These are phyloP conservation scores for Coemansia sp. DNA, from an alignment of 192 early-diverging fungal genomes.

Conservation along the genomic window DNA sequence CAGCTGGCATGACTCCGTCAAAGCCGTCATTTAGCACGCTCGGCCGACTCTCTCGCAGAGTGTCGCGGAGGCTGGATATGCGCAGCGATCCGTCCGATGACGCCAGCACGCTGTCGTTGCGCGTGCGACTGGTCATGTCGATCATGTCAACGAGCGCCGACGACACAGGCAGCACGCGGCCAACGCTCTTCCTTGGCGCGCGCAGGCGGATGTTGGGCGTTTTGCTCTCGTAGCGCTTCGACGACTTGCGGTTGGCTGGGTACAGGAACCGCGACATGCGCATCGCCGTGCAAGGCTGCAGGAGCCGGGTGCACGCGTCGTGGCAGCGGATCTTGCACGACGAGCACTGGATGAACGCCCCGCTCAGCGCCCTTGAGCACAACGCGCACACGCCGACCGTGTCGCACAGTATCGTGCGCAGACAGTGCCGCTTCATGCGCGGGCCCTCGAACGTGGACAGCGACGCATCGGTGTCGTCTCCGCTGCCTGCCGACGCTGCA, in stretches of 20 bases:
- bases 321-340: slow-evolving; percentile 57
- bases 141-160: slow-evolving; percentile 21
- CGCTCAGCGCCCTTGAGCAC: slow-evolving; percentile 32
- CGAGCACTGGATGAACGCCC: slow-evolving; percentile 51
- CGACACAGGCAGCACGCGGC: background rate
- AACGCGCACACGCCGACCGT: slow-evolving; percentile 33
- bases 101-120: slow-evolving; percentile 17
- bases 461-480: slow-evolving; percentile 50
- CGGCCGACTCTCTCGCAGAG: background rate
- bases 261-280: slow-evolving; percentile 56
- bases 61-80: slow-evolving; percentile 8
- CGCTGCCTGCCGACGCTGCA: slow-evolving; percentile 9
- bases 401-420: slow-evolving; percentile 53
- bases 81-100: slow-evolving; percentile 45
- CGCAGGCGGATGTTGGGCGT: slow-evolving; percentile 50
- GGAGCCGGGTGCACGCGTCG: slow-evolving; percentile 38
- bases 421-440: slow-evolving; percentile 49
- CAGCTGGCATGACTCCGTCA: slow-evolving; percentile 30
- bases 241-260: slow-evolving; percentile 54
- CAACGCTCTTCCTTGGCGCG: slow-evolving; percentile 20
- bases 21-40: slow-evolving; percentile 34
- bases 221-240: slow-evolving; percentile 54
- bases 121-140: slow-evolving; percentile 13
- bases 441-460: slow-evolving; percentile 54
- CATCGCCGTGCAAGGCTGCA: slow-evolving; percentile 47